Conservation (phyloP, 345 rosid genomes). For the Salix udensis region DNA sequence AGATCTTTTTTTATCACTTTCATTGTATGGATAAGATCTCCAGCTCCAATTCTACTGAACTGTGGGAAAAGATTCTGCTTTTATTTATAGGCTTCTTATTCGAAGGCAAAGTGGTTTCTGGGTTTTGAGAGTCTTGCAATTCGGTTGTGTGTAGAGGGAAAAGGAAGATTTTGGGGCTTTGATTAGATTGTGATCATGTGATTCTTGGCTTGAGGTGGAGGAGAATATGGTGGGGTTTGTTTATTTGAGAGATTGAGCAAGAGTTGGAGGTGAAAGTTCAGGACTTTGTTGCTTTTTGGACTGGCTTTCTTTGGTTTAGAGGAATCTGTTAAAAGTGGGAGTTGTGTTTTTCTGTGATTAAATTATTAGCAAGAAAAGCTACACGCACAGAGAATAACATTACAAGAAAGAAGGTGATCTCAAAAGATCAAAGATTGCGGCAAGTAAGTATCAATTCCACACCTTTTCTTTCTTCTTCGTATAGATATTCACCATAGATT, state of each 20-base stretch:
- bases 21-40: background rate
- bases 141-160: background rate
- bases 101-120: background rate
- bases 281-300: background rate
- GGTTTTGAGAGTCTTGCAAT: background rate
- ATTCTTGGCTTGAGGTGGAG: slow-evolving; percentile 1
- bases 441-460: slow-evolving; percentile 42
- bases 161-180: background rate
- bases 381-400: slow-evolving; percentile 11
- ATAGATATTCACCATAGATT: background rate
- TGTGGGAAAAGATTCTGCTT: background rate
- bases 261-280: no score
- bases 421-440: slow-evolving; percentile 22
- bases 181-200: background rate
- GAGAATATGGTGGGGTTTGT: background rate
- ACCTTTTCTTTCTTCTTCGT: background rate
- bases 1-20: background rate
- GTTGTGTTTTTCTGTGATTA: background rate
- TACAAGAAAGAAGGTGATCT: slow-evolving; percentile 17
- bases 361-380: background rate
- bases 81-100: no score
- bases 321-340: background rate
- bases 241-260: background rate
- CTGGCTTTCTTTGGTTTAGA: background rate
- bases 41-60: background rate